A percentile compares a stretch with the other conserved stretches of the same genome.
These are phyloP conservation scores for Penicillium riverlandense DNA, from an alignment of 495 filamentous ascomycete genomes.

Conservation along the genomic window DNA sequence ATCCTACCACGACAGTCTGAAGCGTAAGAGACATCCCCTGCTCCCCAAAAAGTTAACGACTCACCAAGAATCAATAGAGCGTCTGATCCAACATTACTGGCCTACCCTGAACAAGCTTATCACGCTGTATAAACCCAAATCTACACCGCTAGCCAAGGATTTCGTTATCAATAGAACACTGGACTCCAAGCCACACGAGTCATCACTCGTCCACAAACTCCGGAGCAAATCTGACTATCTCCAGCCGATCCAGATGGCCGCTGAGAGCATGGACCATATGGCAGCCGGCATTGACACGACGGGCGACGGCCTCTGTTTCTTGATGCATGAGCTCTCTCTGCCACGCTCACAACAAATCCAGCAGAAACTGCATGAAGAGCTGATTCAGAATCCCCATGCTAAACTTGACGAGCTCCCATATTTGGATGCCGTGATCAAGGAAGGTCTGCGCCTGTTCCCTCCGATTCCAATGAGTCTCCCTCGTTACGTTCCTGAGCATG, in stretches of 20 bases:
- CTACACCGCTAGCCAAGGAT: constrained; percentile 20
- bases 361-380: constrained; percentile 38
- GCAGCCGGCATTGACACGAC: constrained; percentile 63
- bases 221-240: constrained; percentile 21
- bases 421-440: constrained; percentile 55
- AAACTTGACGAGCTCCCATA: constrained; percentile 46
- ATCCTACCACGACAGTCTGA: constrained; percentile 56
- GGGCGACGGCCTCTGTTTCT: constrained; percentile 55
- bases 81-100: constrained; percentile 20
- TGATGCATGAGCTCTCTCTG: constrained; percentile 60
- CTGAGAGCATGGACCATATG: constrained; percentile 43
- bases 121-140: constrained; percentile 19
- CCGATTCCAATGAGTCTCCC: constrained; percentile 63
- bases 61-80: constrained; percentile 7
- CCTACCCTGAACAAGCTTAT: constrained; percentile 13
- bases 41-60: too few species aligned
- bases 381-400: constrained; percentile 18
- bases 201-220: constrained; percentile 29
- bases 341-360: constrained; percentile 40
- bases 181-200: constrained; percentile 12
- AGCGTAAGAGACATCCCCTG: constrained; percentile 33
- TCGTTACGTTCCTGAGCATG: constrained; percentile 47
- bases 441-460: constrained; percentile 50
- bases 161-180: constrained; percentile 21
- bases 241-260: constrained; percentile 21